Conservation (phyloP, 2,329 filamentous ascomycete genomes). For the Purpureocillium takamizusanense region DNA sequence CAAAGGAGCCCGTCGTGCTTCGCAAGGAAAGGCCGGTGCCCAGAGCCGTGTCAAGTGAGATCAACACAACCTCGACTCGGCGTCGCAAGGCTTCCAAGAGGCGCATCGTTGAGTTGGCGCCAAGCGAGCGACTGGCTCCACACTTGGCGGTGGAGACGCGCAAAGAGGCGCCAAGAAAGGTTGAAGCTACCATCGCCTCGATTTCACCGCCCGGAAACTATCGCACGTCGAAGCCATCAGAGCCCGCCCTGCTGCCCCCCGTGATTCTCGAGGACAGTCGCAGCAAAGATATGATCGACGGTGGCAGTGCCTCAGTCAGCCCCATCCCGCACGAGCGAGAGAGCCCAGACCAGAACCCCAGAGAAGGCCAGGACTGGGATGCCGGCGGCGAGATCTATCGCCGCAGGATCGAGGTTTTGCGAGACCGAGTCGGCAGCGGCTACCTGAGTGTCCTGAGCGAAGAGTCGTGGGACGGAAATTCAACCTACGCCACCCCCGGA, state of each 20-base stretch:
- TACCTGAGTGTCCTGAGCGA: conserved; percentile 85
- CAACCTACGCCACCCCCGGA: conserved; percentile 10
- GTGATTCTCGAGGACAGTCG: conserved; percentile 20
- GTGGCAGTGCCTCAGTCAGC: not conserved
- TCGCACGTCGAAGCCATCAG: conserved; percentile 32
- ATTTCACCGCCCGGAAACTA: conserved; percentile 27
- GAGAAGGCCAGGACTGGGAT: conserved; percentile 49
- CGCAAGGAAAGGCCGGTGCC: conserved; percentile 51
- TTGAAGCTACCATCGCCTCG: conserved; percentile 10
- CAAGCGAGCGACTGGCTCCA: conserved; percentile 30
- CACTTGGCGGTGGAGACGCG: conserved; percentile 19
- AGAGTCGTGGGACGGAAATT: conserved; percentile 50
- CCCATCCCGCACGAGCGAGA: not conserved
- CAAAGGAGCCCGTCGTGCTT: conserved; percentile 40
- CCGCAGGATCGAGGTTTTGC: conserved; percentile 78
- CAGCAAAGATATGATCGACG: too few relatives aligned
- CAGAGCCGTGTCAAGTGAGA: conserved; percentile 46
- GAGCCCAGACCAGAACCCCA: conserved; percentile 5
- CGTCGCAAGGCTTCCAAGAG: conserved; percentile 52
- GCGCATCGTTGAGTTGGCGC: conserved; percentile 56
- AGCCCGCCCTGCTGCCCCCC: conserved; percentile 23
- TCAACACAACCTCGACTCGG: conserved; percentile 49
- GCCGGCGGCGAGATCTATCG: conserved; percentile 70
- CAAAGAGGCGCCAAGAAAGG: conserved; percentile 8
- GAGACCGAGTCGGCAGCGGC: conserved; percentile 74